These are phyloP conservation scores for Rhizoctonia solani DNA, from an alignment of 1,284 basidiomycete genomes.

Conservation along the genomic window DNA sequence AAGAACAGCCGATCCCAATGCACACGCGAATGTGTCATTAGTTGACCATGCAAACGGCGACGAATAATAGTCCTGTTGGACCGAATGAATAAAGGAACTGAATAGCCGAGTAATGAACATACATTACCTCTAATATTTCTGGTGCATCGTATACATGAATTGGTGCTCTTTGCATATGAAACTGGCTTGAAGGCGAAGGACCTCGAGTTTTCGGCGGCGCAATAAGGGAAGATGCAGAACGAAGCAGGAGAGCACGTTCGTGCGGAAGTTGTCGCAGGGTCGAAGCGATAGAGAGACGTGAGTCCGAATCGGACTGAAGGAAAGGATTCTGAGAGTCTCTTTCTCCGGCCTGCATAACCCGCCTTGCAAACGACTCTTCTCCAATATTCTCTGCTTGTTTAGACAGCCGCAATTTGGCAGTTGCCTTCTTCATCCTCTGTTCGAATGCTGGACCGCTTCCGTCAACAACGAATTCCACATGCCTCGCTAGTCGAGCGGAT, in stretches of 20 bases:
- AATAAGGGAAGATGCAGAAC: conserved; percentile 14
- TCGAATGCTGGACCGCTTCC: conserved; percentile 6
- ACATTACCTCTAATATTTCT: conserved; percentile 26
- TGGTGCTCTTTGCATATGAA: conserved; percentile 26
- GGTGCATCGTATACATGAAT: conserved; percentile 32
- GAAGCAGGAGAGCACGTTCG: conserved; percentile 16
- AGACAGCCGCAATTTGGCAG: no score
- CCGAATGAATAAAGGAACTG: background rate
- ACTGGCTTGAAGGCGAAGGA: conserved; percentile 26
- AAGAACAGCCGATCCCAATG: conserved; percentile 24
- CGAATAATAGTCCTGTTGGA: conserved; percentile 24
- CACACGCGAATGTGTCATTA: conserved; percentile 25
- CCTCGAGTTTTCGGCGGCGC: background rate
- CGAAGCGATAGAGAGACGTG: background rate
- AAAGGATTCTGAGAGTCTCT: background rate
- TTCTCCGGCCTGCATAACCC: background rate
- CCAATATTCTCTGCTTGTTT: no score
- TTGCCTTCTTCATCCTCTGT: conserved; percentile 5
- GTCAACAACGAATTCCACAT: conserved; percentile 24
- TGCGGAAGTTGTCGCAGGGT: conserved; percentile 21
- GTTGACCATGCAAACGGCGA: conserved; percentile 31
- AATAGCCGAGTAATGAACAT: background rate
- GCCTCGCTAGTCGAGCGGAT: conserved; percentile 19
- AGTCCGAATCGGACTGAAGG: background rate
- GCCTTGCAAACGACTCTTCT: no score